phyloP scores from a whole-genome alignment of 140 eudicot species.

The Oenanthe javanica region DNA sequence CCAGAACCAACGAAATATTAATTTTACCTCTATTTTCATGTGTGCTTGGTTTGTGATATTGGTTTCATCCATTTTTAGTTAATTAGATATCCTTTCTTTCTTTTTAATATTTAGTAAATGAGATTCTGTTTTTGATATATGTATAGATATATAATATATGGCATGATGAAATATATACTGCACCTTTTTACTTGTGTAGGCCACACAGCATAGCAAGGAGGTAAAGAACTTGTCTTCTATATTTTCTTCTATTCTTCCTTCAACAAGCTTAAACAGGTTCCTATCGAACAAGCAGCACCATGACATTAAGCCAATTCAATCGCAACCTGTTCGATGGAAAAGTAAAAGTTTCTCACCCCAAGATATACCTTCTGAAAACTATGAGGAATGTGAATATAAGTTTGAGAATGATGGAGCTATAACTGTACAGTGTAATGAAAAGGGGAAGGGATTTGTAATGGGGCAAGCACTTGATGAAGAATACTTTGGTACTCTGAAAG shows the following conservation, averaged over 20 bases:
- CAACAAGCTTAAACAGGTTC: slow-evolving; percentile 29
- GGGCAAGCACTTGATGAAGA: neutral
- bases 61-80: neutral
- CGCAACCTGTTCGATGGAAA: slow-evolving; percentile 58
- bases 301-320: slow-evolving; percentile 35
- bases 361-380: slow-evolving; percentile 35
- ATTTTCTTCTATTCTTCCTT: slow-evolving; percentile 49
- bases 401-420: slow-evolving; percentile 12
- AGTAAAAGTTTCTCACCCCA: slow-evolving; percentile 26
- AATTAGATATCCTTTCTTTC: neutral
- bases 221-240: slow-evolving; percentile 48
- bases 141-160: too few relatives aligned
- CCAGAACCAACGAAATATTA: neutral
- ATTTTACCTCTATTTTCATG: neutral
- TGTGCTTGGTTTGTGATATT: neutral
- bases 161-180: slow-evolving; percentile 14
- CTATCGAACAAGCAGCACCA: slow-evolving; percentile 24
- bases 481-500: slow-evolving; percentile 6
- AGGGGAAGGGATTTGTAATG: neutral
- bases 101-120: neutral
- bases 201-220: slow-evolving; percentile 44
- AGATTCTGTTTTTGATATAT: neutral
- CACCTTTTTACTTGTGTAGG: slow-evolving; percentile 44
- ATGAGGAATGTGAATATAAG: slow-evolving; percentile 23
- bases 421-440: slow-evolving; percentile 3